phyloP scores from a whole-genome alignment of 2,329 filamentous ascomycete genomes.

The Venturiaceae sp. region DNA sequence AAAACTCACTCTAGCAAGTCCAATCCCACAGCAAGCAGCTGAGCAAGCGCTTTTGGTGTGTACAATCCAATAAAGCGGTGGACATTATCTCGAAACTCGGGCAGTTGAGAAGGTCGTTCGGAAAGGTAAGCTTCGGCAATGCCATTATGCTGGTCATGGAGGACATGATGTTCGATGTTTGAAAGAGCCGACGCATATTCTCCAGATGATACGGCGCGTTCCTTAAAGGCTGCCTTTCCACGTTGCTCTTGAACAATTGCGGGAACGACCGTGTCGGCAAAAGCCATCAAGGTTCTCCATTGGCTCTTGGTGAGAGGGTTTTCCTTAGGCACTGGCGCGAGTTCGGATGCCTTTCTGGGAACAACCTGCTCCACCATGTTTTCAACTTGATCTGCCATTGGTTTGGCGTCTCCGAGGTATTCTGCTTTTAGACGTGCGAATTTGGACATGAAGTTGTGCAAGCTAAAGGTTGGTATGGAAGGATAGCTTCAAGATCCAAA shows the following conservation, averaged over 20 bases:
- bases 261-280: slow-evolving; percentile 50
- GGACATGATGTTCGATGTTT: slow-evolving; percentile 18
- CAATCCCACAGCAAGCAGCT: slow-evolving; percentile 41
- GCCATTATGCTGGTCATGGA: slow-evolving; percentile 16
- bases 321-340: slow-evolving; percentile 35
- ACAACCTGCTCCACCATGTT: neutral
- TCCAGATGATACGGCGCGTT: neutral
- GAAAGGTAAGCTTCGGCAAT: slow-evolving; percentile 43
- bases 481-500: neutral
- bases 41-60: slow-evolving; percentile 38
- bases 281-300: slow-evolving; percentile 48
- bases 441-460: neutral
- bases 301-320: slow-evolving; percentile 44
- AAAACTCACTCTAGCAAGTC: slow-evolving; percentile 40
- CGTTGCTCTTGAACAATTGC: slow-evolving; percentile 31
- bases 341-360: slow-evolving; percentile 25
- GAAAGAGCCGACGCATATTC: slow-evolving; percentile 35
- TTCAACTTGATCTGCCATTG: slow-evolving; percentile 3
- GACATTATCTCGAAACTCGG: slow-evolving; percentile 42
- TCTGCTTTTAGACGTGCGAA: neutral
- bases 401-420: neutral
- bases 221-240: neutral
- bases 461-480: neutral
- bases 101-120: slow-evolving; percentile 41
- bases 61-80: slow-evolving; percentile 37